Base-by-base conservation (phyloP, 805 yeast species). In the Kodamaea laetipori region DNA sequence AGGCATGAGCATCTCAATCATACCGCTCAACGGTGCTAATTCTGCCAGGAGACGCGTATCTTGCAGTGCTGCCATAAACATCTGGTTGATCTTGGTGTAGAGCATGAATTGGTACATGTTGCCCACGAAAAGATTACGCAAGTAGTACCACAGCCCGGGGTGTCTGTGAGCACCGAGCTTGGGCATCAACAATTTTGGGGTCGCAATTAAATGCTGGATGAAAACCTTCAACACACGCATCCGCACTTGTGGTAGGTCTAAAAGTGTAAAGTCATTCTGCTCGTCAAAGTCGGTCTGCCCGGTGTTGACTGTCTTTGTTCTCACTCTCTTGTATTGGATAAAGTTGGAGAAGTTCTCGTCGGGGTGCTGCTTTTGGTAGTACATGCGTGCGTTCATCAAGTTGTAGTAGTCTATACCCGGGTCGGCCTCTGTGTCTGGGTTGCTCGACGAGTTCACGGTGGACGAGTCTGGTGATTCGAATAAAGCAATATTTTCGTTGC, bases 91-190 rank as follows among this genome's bases (percentile, higher is more conserved):
- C 42, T 65, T 65, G 35, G 52, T 58, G 47, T 55, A 66, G 15
- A 67, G 45, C 46, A 65, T 49, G 41, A 58, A 66, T 45, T 60
- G 60, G 41, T 49, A 48, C 24, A 64, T 47, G 46, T 58, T 58
- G 4, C 69, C 73, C 26, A 56, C 51, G 30, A 64, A 54, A 30
- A 61, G 35, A 38, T 65, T 67, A 36, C 74, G 49, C 37, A 68
- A 44, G 43, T 64, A 66, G 48, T 56, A 68, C 72, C 72, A 67
- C 50, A 61, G 61, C 0, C 74, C 73, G 1, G 71, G 68, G 46
- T 68, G 74, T 44, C 74, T 57, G 45, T 65, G 67, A 21, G 58
- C 64, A 5, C 64, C 64, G 26, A 68, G 43, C 27, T 64, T 66
- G 3, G 72, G 71, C 21, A 67, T 60, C 37, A 57, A 57, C 35